Conservation (phyloP, 257 asterid genomes). For the Capsicum rhomboideum region DNA sequence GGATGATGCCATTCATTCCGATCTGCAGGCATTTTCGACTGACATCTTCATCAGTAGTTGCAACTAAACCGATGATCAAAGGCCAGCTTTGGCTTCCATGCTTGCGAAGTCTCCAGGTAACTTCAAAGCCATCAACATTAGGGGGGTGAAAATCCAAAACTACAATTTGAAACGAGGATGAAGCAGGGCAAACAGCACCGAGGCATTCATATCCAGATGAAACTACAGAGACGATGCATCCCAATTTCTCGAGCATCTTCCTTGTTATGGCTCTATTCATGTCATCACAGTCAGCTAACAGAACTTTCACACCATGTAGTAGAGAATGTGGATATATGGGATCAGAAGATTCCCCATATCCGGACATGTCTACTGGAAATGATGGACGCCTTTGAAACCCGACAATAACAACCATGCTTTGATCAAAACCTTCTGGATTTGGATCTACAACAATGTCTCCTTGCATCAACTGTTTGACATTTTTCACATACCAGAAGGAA, state of each 20-base stretch:
- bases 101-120: conserved; percentile 57
- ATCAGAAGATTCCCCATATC: conserved; percentile 46
- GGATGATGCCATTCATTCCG: conserved; percentile 79
- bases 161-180: conserved; percentile 41
- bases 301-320: conserved; percentile 60
- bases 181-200: conserved; percentile 39
- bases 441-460: conserved; percentile 75
- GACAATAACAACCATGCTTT: conserved; percentile 72
- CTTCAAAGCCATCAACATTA: conserved; percentile 78
- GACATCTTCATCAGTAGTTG: conserved; percentile 44
- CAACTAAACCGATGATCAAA: conserved; percentile 58
- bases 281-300: conserved; percentile 73
- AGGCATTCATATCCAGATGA: conserved; percentile 83
- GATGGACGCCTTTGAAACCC: conserved; percentile 62
- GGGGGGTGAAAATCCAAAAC: conserved; percentile 80
- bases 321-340: conserved; percentile 37
- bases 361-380: conserved; percentile 29
- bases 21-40: conserved; percentile 36
- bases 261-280: conserved; percentile 66
- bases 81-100: conserved; percentile 75
- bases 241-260: conserved; percentile 78
- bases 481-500: neutral
- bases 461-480: conserved; percentile 74
- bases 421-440: conserved; percentile 58
- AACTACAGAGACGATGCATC: conserved; percentile 61